These are phyloP conservation scores for Penicillium sp. DNA, from an alignment of 2,329 filamentous ascomycete genomes.

Conservation along the genomic window DNA sequence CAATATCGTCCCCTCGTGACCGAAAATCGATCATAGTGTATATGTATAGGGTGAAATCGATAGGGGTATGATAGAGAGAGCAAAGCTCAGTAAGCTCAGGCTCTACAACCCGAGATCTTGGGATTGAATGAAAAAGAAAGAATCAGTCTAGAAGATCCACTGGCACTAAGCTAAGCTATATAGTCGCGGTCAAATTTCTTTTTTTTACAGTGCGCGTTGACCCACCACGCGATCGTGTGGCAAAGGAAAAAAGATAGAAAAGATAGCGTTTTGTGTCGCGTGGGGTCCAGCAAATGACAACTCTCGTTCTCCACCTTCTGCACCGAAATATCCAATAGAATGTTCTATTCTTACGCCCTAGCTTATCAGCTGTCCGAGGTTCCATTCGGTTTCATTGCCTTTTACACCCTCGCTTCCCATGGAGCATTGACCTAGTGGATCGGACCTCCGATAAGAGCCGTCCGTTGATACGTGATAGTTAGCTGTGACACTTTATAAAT, in stretches of 20 bases:
- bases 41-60: background rate
- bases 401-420: conserved; percentile 8
- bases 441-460: conserved; percentile 14
- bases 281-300: conserved; percentile 22
- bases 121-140: conserved; percentile 1
- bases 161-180: conserved; percentile 12
- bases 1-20: conserved; percentile 28
- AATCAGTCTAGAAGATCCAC: conserved; percentile 10
- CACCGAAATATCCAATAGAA: background rate
- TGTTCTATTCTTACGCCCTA: background rate
- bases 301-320: conserved; percentile 1
- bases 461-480: conserved; percentile 7
- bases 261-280: conserved; percentile 18
- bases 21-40: conserved; percentile 17
- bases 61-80: conserved; percentile 5
- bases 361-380: conserved; percentile 19
- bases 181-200: conserved; percentile 10
- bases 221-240: conserved; percentile 14
- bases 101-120: conserved; percentile 13
- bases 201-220: conserved; percentile 7
- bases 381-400: conserved; percentile 4
- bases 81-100: conserved; percentile 21
- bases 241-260: conserved; percentile 6
- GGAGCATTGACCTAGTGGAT: conserved; percentile 1
- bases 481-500: background rate